phyloP scores from a whole-genome alignment of 2,329 filamentous ascomycete species.

The Pestalotiopsis fici region DNA sequence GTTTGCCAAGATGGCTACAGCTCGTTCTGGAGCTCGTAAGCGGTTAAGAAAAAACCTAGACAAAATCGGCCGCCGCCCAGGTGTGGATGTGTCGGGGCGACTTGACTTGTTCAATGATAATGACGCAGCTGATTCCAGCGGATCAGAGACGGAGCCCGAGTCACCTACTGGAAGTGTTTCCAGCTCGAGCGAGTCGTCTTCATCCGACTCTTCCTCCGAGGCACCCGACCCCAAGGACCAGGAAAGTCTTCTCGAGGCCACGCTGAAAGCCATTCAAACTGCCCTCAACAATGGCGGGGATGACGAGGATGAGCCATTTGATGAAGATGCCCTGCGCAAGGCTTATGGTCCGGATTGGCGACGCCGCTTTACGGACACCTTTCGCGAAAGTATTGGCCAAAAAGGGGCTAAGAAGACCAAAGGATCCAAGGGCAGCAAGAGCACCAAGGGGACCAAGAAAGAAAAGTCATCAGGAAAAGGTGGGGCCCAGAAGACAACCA shows the following conservation, averaged over 20 bases:
- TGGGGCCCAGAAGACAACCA: too few relatives aligned
- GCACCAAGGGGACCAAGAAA: not conserved
- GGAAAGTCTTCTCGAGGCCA: not conserved
- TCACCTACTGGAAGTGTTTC: not conserved
- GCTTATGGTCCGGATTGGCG: not conserved
- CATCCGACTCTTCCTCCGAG: not conserved
- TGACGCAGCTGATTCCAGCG: not conserved
- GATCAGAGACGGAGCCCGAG: not conserved
- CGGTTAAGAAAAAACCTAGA: not conserved
- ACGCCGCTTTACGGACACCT: not conserved
- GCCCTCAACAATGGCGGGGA: not conserved
- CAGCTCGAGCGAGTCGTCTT: not conserved
- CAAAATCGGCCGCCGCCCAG: not conserved
- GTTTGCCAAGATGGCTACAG: not conserved
- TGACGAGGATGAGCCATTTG: not conserved
- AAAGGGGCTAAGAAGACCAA: not conserved
- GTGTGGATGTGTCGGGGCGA: not conserved
- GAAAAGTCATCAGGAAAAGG: too few relatives aligned
- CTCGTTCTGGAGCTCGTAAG: not conserved
- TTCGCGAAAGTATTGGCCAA: not conserved
- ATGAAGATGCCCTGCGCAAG: not conserved
- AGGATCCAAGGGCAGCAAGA: too few relatives aligned
- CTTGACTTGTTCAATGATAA: not conserved
- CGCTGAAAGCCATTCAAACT: not conserved
- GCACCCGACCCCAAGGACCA: not conserved